Base-by-base conservation (phyloP, 2,329 filamentous ascomycete species). In the Fusarium dlaminii region DNA sequence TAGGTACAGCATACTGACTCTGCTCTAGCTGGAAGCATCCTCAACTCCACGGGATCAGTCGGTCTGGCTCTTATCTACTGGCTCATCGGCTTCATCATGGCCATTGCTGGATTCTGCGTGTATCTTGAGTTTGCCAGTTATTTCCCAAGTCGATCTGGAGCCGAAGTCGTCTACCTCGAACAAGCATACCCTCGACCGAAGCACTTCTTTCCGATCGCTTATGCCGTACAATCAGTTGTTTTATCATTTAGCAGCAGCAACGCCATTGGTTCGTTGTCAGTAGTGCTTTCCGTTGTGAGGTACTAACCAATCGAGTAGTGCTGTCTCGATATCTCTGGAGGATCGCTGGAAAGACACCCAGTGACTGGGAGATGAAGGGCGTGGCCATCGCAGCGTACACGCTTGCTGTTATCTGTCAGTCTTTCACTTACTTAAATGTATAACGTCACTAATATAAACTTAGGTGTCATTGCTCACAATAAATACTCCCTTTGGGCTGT, bases 221-320 rank as follows among this genome's bases (percentile, higher is more conserved):
- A 91, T 77, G 91, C 91, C 0, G 87, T 92, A 8, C 89, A 91
- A 76, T 86, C 87, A 0, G 89, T 93, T 5, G 79, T 91, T 3
- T 82, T 93, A 15, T 92, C 90, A 0, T 93, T 93, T 70, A 89
- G 88, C 72, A 91, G 89, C 72, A 89, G 89, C 48, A 93, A 93
- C 78, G 86, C 90, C 1, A 88, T 93, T 45, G 77, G 75, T 76
- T 5, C 1, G 65, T 58, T 7, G 0, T 5, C 1, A 3, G 2
- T 5, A 7, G 12, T 8, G 1, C 2, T 1, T 1, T 6, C 3
- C 5, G 10, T 2, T 7, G 3, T 6, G 7, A 3, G 17, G 1
- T 4, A 30, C 60, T 70, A 1, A 73, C 59, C 4, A 0, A 5
- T 7, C 2, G 0, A 0, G 12, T 4, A 86, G 90, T 93, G 0